Base-by-base conservation (phyloP, 176 grass and related monocot species). In the Hyparrhenia diplandra region DNA sequence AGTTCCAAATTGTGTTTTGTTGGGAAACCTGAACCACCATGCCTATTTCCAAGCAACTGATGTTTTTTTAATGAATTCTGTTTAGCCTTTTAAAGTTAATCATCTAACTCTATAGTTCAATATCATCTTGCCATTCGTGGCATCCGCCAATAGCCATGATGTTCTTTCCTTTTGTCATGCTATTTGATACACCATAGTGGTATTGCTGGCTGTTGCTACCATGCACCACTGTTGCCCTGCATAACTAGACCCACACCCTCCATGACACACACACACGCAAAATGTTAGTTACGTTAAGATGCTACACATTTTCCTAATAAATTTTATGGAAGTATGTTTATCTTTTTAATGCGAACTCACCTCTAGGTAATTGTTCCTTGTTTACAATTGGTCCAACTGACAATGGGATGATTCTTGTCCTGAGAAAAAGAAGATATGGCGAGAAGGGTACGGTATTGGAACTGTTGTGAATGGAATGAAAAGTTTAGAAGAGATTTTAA, bases 11-110 rank as follows among this genome's bases (percentile, higher is more conserved):
- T 5, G 4, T 77, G 30, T 42, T 31, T 75, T 52, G 21, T 66
- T 66, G 20, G 10, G 10, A 31, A 46, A n/a, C 9, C 58, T 46
- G 9, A 64, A 23, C 17, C 30, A 16, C 27, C 49, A 20, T 65
- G 24, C 69, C 77, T 80, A 52, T 71, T 76, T 74, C 39, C 71
- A 24, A 75, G 32, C 1, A 18, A 59, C n/a, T 62, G 1, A n/a
- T n/a, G n/a, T 79, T 76, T 68, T 76, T 20, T 32, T 74, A 75
- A 30, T 84, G 30, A 31, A 2, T 65, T 66, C 7, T 66, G 45
- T 59, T 76, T 41, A 42, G 0, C 8, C 42, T 42, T 31, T 21
- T 42, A 23, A 43, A 71, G 28, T 12, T 10, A 17, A 45, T 10
- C n/a, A n/a, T n/a, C n/a, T n/a, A n/a, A n/a, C n/a, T n/a, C n/a